Conservation (phyloP, 352 stramenopile species). For the Pythium rhizo-oryzae region DNA sequence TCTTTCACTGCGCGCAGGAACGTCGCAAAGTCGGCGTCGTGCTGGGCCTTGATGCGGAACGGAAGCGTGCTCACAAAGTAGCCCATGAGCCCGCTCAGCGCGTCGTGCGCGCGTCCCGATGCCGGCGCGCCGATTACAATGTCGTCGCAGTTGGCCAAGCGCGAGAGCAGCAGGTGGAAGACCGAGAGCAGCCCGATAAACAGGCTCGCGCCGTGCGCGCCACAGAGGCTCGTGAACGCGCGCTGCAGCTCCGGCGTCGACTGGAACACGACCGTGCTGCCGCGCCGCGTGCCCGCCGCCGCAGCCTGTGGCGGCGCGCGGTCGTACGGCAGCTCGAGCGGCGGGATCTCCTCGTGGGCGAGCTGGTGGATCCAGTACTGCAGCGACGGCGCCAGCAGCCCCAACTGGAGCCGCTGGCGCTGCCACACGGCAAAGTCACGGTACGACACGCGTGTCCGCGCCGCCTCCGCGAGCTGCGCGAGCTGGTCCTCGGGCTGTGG, state of each 20-base stretch:
- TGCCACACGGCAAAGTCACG: slow-evolving; percentile 57
- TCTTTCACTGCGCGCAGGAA: slow-evolving; percentile 46
- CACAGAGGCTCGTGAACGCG: slow-evolving; percentile 37
- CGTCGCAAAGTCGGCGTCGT: slow-evolving; percentile 29
- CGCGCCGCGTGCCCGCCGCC: slow-evolving; percentile 13
- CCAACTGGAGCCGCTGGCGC: slow-evolving; percentile 37
- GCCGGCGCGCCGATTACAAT: slow-evolving; percentile 50
- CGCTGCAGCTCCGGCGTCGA: slow-evolving; percentile 33
- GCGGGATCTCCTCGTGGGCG: slow-evolving; percentile 12
- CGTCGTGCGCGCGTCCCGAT: slow-evolving; percentile 35
- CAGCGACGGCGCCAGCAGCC: slow-evolving; percentile 36
- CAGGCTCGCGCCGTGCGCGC: slow-evolving; percentile 38
- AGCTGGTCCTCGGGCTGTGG: slow-evolving; percentile 10
- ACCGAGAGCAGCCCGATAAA: slow-evolving; percentile 54
- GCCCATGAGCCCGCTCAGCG: slow-evolving; percentile 42
- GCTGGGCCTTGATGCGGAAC: slow-evolving; percentile 36
- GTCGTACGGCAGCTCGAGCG: slow-evolving; percentile 55
- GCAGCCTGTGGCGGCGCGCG: neutral
- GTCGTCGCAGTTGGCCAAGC: slow-evolving; percentile 41
- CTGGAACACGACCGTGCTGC: slow-evolving; percentile 41
- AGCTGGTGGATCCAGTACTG: slow-evolving; percentile 56
- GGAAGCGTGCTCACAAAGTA: slow-evolving; percentile 68
- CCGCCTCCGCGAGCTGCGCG: neutral
- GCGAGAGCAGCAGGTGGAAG: slow-evolving; percentile 51
- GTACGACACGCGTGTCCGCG: slow-evolving; percentile 33